Conservation (phyloP, 176 grass and related monocot genomes). For the Melocanna baccifera region DNA sequence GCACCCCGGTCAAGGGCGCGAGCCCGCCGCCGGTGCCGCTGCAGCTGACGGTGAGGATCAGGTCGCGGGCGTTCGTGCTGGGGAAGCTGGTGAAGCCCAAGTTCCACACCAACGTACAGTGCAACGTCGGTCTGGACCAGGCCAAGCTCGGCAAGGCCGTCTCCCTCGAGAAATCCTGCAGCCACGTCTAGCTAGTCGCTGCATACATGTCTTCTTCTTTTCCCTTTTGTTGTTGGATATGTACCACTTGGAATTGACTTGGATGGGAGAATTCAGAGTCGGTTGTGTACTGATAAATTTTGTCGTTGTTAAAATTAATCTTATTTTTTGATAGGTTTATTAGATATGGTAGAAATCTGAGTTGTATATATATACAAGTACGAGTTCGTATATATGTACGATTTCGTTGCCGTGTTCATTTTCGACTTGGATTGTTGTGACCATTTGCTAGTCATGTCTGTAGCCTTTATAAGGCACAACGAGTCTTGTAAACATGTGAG, state of each 20-base stretch:
- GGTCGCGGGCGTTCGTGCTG: slow-evolving; percentile 77
- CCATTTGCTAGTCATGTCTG: no score
- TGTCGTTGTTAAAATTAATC: no score
- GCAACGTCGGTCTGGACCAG: slow-evolving; percentile 56
- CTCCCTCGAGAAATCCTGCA: slow-evolving; percentile 57
- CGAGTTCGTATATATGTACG: no score
- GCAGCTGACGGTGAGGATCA: slow-evolving; percentile 50
- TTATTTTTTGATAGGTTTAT: no score
- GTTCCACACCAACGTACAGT: slow-evolving; percentile 63
- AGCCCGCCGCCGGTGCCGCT: slow-evolving; percentile 43
- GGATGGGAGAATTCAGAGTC: not conserved
- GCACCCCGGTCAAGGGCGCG: slow-evolving; percentile 35
- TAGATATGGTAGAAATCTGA: no score
- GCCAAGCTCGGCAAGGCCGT: slow-evolving; percentile 55
- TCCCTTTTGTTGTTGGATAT: not conserved
- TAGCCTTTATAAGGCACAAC: no score
- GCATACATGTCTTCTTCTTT: not conserved
- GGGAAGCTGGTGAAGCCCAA: slow-evolving; percentile 81
- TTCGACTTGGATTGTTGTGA: no score
- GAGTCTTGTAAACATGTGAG: no score
- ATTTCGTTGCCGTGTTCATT: no score
- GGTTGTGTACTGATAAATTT: slow-evolving; percentile 32
- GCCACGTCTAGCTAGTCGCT: not conserved
- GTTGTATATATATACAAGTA: no score
- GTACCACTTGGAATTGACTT: not conserved